A percentile compares a stretch with the other conserved stretches of the same genome.
phyloP scores from a whole-genome alignment of 345 rosid species.

The Acer yangbiense region DNA sequence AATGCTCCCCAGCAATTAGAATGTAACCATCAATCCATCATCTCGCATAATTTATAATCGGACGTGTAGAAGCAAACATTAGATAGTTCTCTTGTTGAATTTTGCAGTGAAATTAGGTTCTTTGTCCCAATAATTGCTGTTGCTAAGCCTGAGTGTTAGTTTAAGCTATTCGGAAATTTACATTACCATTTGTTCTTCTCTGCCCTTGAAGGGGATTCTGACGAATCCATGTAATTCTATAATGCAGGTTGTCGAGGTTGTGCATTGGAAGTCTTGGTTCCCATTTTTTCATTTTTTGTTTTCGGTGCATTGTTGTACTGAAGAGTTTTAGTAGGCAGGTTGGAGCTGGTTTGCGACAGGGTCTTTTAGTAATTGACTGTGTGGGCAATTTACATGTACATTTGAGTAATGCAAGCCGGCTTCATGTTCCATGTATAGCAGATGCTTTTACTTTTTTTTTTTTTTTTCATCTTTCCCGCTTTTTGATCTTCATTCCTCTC shows the following conservation, averaged over 20 bases:
- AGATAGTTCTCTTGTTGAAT: background rate
- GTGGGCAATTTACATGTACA: conserved; percentile 39
- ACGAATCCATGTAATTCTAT: background rate
- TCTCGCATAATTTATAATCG: background rate
- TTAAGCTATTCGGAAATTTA: background rate
- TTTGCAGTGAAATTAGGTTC: background rate
- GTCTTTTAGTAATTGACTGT: conserved; percentile 29
- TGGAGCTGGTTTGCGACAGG: conserved; percentile 25
- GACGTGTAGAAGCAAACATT: background rate
- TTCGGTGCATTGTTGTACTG: conserved; percentile 52
- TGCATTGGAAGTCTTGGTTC: conserved; percentile 43
- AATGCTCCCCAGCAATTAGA: background rate
- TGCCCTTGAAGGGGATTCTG: background rate
- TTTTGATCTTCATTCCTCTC: background rate
- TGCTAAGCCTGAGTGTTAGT: background rate
- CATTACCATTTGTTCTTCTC: background rate
- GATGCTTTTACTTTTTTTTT: conserved; percentile 11
- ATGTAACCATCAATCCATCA: background rate
- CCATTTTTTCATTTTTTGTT: conserved; percentile 69
- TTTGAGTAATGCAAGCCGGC: conserved; percentile 30
- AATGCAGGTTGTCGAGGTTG: conserved; percentile 61
- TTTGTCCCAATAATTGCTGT: background rate
- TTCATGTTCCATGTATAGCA: conserved; percentile 49
- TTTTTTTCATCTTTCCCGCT: background rate
- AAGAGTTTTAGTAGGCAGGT: conserved; percentile 30